Evolutionary conservation across 2,329 filamentous ascomycete species (phyloP), one percentile per base, ranked within the genome.

Genomic region (Colletotrichum chrysophilum): DNA sequence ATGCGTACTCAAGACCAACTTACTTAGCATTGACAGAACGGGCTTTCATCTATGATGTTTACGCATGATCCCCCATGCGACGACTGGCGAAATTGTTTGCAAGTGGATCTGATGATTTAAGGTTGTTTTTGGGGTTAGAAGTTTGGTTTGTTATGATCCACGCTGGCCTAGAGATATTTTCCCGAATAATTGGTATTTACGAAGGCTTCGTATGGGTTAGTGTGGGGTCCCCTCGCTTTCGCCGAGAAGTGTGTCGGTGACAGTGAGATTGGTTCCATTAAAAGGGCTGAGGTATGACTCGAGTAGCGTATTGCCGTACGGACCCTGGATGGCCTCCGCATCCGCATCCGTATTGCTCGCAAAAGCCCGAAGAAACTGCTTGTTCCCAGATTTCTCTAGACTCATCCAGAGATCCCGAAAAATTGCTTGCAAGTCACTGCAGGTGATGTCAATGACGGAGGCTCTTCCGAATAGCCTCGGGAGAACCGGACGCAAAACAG

Each of bases 211-310:
- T 21, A 52, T 21, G 43, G 43, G 10, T 3, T 21, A n/a, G 6
- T 52, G 6, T 21, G 43, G 43, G 43, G 43, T 52, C 10, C n/a
- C n/a, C 43, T 52, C 43, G 43, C 43, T 52, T 21, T 52, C 43
- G 43, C 43, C 43, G 43, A 52, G 18, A n/a, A 43, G 5, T n/a
- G 38, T 12, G 9, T 5, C 21, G 7, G 32, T 8, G 4, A 18
- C 8, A 38, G 30, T 38, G 60, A 16, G n/a, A 24, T 21, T 52
- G 60, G 28, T 64, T 34, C 60, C 30, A 32, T 64, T 36, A 38
- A 32, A 5, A 32, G 13, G 60, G n/a, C n/a, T 64, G 60, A 64
- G 32, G 32, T 32, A 64, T 64, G 61, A 64, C 61, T 64, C 61
- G 3, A 38, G 34, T 64, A 64, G 61, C 34, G 34, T 16, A 9